phyloP scores from a whole-genome alignment of 176 grass and related monocot species.

The Oryza longistaminata region DNA sequence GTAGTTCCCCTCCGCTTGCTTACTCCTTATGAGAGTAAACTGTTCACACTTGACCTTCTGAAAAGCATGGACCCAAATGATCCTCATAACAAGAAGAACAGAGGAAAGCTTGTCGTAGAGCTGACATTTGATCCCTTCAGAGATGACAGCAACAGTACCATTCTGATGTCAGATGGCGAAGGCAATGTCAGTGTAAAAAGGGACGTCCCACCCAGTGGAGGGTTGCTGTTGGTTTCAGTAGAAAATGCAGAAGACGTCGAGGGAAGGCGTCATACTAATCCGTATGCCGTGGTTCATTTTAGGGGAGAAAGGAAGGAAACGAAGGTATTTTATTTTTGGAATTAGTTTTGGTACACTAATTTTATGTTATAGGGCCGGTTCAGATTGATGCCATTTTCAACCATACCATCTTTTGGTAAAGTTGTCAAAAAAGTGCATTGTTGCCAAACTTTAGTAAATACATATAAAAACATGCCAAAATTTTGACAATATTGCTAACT shows the following conservation, averaged over 20 bases:
- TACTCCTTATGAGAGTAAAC: conserved; percentile 63
- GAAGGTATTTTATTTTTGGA: conserved; percentile 49
- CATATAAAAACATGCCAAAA: too few species aligned
- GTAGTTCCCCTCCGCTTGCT: conserved; percentile 73
- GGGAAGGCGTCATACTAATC: conserved; percentile 87
- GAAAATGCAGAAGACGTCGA: conserved; percentile 84
- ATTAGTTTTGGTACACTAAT: not conserved
- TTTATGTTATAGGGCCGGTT: not conserved
- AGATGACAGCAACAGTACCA: conserved; percentile 51
- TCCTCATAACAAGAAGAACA: conserved; percentile 75
- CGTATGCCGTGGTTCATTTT: conserved; percentile 69
- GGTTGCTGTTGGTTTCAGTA: conserved; percentile 65
- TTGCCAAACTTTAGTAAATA: too few species aligned
- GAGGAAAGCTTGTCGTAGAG: conserved; percentile 78
- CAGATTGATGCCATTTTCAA: too few species aligned
- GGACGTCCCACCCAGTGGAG: conserved; percentile 34
- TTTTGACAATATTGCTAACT: too few species aligned
- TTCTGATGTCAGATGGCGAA: conserved; percentile 44
- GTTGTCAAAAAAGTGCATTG: too few species aligned
- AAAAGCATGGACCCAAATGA: conserved; percentile 83
- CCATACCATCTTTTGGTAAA: too few species aligned
- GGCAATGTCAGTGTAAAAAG: conserved; percentile 30
- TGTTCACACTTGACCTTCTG: conserved; percentile 82
- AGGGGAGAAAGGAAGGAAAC: conserved; percentile 85
- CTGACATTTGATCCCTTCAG: conserved; percentile 90